Evolutionary conservation across 2,329 filamentous ascomycete genomes (phyloP), one percentile per base, ranked within the genome.

Genomic region (Aspergillus carbonarius): DNA sequence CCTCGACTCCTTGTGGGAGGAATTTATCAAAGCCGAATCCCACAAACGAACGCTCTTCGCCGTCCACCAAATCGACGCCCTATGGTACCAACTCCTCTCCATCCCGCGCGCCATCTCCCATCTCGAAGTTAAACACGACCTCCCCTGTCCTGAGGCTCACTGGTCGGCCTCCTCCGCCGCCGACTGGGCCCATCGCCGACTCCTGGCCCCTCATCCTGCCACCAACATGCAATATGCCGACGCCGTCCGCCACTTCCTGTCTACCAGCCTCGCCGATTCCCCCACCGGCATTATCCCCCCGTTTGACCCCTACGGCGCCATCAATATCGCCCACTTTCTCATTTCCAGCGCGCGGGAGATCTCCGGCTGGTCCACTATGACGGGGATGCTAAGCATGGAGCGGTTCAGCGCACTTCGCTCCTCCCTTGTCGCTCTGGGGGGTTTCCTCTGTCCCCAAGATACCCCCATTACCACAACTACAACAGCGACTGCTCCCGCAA

Each of bases 301-400:
- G 1, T 78, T 78, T 34, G 76, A 78, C 49, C 70, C 75, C 0
- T 78, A 77, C 52, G 76, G 76, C 3, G 75, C 76, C 5, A 73
- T 78, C 55, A 78, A 77, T 51, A 74, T 78, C 30, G 70, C 75
- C 1, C 74, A 78, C 23, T 78, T 78, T 48, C 63, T 78, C 9
- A 70, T 77, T 13, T 78, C 76, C 4, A 77, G 74, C 57, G 75
- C 76, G 2, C 72, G 75, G 4, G 76, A 78, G 51, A 71, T 77
- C 42, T 78, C 76, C 1, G 76, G 76, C 25, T 78, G 76, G 76
- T 77, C 74, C 5, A 75, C 75, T 3, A 78, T 78, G 73, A 78
- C 75, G 0, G 76, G 76, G 1, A 70, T 74, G 59, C 67, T 78
- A 3, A 77, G 76, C 58, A 70, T 74, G 37, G 76, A 78, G 54